A percentile compares a stretch with the other conserved stretches of the same genome.
These are phyloP conservation scores for Calocera viscosa DNA, from an alignment of 768 basidiomycete species.

Conservation along the genomic window DNA sequence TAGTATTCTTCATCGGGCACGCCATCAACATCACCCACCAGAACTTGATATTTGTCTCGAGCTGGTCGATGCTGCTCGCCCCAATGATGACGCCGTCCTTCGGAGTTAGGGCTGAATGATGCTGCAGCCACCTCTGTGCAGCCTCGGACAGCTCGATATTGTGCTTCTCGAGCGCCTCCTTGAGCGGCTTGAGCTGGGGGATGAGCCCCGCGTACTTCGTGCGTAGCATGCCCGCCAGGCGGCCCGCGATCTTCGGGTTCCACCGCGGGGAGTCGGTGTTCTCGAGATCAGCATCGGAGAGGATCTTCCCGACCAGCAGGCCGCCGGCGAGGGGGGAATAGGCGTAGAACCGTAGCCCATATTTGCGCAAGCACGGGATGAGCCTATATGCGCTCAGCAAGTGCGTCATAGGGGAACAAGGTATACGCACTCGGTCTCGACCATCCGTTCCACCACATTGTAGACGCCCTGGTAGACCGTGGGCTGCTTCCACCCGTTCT, in stretches of 20 bases:
- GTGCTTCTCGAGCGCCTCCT: conserved; percentile 29
- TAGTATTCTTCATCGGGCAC: neutral
- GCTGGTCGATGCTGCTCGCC: conserved; percentile 35
- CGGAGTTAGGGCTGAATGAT: conserved; percentile 38
- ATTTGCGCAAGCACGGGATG: conserved; percentile 31
- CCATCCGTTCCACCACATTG: neutral
- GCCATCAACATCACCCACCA: neutral
- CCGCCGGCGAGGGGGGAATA: neutral
- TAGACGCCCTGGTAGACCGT: conserved; percentile 7
- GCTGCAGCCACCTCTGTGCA: conserved; percentile 49
- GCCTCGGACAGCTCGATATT: conserved; percentile 40
- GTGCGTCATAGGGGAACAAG: conserved; percentile 23
- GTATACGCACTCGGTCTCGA: neutral
- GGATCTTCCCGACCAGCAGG: neutral
- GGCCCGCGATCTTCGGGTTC: neutral
- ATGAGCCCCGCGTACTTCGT: neutral
- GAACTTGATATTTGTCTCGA: conserved; percentile 30
- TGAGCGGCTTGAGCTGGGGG: conserved; percentile 15
- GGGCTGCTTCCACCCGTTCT: neutral
- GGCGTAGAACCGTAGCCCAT: conserved; percentile 16
- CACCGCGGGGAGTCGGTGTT: conserved; percentile 24
- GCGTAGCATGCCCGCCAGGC: neutral
- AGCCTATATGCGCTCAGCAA: neutral
- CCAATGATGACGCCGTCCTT: conserved; percentile 40
- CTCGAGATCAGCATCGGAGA: conserved; percentile 36